A percentile compares a stretch with the other conserved stretches of the same genome.
Evolutionary conservation across 352 stramenopile genomes (phyloP).

Genomic region (Lagenidium giganteum): DNA sequence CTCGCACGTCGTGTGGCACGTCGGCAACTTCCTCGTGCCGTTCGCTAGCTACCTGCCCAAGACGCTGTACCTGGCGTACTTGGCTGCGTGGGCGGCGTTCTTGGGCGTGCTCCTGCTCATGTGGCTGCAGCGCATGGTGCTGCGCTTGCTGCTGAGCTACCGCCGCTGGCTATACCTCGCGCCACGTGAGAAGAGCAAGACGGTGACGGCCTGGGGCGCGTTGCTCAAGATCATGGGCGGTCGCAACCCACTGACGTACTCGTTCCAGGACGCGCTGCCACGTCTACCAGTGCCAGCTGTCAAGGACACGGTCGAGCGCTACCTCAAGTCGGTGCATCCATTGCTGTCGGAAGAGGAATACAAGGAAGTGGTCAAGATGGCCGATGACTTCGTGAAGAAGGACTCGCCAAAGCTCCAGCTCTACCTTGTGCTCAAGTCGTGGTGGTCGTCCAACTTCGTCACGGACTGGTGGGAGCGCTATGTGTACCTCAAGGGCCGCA

Average conservation of each 20-base stretch:
- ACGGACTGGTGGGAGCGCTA: slow-evolving; percentile 85
- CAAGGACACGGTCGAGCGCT: slow-evolving; percentile 86
- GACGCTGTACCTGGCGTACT: slow-evolving; percentile 65
- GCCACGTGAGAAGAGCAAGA: slow-evolving; percentile 39
- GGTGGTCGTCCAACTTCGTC: slow-evolving; percentile 81
- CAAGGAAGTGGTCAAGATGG: slow-evolving; percentile 67
- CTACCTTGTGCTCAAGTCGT: slow-evolving; percentile 83
- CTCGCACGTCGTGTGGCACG: slow-evolving; percentile 59
- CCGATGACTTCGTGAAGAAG: slow-evolving; percentile 71
- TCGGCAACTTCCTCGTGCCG: slow-evolving; percentile 62
- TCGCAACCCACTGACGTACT: slow-evolving; percentile 70
- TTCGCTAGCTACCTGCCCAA: slow-evolving; percentile 42
- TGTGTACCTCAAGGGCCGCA: slow-evolving; percentile 74
- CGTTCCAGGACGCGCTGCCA: slow-evolving; percentile 86
- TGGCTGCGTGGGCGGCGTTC: slow-evolving; percentile 68
- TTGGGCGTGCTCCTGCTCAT: slow-evolving; percentile 71
- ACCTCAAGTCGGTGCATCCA: slow-evolving; percentile 88
- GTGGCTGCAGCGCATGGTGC: slow-evolving; percentile 66
- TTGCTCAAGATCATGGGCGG: slow-evolving; percentile 72
- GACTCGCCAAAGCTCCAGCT: slow-evolving; percentile 84
- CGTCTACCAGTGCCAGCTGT: slow-evolving; percentile 87
- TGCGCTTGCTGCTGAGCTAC: slow-evolving; percentile 72
- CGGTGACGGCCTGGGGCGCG: slow-evolving; percentile 52
- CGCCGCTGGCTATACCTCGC: slow-evolving; percentile 77
- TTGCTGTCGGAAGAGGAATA: slow-evolving; percentile 83